Base-by-base conservation (phyloP, 2,329 filamentous ascomycete genomes). In the Colletotrichum kahawae region DNA sequence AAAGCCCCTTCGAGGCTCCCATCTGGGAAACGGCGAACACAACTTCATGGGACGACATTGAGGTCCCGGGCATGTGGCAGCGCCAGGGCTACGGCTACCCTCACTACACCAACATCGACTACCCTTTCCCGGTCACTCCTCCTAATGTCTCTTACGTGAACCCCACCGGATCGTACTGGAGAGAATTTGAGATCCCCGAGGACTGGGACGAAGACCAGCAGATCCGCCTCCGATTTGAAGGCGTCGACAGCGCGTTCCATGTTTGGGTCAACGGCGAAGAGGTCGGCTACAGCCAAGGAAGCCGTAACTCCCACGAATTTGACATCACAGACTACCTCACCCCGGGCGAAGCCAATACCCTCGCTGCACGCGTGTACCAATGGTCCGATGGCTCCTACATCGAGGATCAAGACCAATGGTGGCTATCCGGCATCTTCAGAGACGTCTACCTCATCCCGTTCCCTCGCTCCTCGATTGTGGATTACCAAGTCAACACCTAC, bases 241-340 rank as follows among this genome's bases (percentile, higher is more conserved):
- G 93, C 0, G 93, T 95, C 0, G 93, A 95, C 79, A 90, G 92
- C 59, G 91, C 93, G 0, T 95, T 93, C 76, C 91, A 93, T 77
- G 85, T 94, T 3, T 95, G 91, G 89, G 80, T 95, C 4, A 95
- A 95, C 78, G 92, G 92, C 0, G 83, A 85, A 18, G 85, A 92
- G 65, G 88, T 94, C 6, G 94, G 94, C 1, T 95, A 95, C 79
- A 91, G 91, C 4, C 93, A 95, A 79, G 94, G 93, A 2, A 91
- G 91, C 9, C 87, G 94, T n/a, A 95, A 95, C 75, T 91, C 93
- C 0, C 90, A 90, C 34, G 94, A 95, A 77, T 95, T 95, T 76
- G 93, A 95, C 77, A 87, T 95, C 14, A 92, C 92, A 0, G 77
- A 84, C 0, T 83, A 87, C 29, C 83, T 94, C 2, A 81, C 83